A percentile compares a stretch with the other conserved stretches of the same genome.
These are phyloP conservation scores for Irpex lacteus DNA, from an alignment of 1,284 basidiomycete species.

Conservation along the genomic window DNA sequence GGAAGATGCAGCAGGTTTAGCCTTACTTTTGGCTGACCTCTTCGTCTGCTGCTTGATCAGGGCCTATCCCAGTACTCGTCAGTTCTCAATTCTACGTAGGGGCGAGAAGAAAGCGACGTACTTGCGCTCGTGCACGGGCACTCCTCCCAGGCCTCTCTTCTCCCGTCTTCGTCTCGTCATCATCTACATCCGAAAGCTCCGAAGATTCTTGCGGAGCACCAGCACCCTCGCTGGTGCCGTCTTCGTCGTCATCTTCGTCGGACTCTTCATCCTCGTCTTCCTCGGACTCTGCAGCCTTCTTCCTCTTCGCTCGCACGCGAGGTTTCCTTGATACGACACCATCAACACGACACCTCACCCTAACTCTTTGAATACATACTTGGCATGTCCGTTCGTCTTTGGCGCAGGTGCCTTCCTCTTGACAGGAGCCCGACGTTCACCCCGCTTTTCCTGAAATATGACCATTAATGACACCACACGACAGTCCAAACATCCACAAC, in stretches of 20 bases:
- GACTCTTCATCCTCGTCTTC: conserved; percentile 29
- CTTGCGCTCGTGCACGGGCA: conserved; percentile 44
- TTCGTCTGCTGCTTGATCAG: conserved; percentile 26
- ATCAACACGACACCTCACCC: not conserved
- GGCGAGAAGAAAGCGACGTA: conserved; percentile 15
- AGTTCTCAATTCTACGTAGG: not conserved
- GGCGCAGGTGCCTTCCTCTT: conserved; percentile 28
- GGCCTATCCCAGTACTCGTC: conserved; percentile 16
- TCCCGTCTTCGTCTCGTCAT: conserved; percentile 25
- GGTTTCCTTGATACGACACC: conserved; percentile 21
- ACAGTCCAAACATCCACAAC: not conserved
- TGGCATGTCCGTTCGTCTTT: conserved; percentile 37
- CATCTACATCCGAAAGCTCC: conserved; percentile 23
- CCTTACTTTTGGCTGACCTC: conserved; percentile 17
- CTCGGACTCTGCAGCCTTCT: conserved; percentile 22
- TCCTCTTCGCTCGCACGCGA: conserved; percentile 30
- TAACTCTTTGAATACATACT: conserved; percentile 30
- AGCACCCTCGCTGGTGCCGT: conserved; percentile 24
- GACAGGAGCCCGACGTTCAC: conserved; percentile 34
- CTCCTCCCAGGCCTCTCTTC: conserved; percentile 34
- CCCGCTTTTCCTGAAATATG: conserved; percentile 26
- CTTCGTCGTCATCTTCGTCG: conserved; percentile 24
- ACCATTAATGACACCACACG: not conserved
- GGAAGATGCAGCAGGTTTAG: not conserved
- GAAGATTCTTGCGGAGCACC: conserved; percentile 22